A percentile compares a stretch with the other conserved stretches of the same genome.
Conservation (phyloP, 495 filamentous ascomycete genomes). For the Trichoderma erinaceum region DNA sequence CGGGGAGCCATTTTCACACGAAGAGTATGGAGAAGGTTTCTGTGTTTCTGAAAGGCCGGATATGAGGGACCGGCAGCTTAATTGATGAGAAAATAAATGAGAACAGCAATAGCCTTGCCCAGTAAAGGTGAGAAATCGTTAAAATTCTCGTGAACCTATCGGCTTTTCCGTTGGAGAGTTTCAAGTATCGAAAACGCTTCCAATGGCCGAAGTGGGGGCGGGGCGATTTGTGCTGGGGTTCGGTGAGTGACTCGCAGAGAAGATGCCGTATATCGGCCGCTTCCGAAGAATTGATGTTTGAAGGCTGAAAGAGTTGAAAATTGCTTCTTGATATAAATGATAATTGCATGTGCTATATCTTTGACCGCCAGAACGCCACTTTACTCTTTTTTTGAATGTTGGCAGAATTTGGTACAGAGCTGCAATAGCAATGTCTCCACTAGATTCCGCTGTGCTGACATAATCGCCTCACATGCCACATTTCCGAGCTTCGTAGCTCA, state of each 20-base stretch:
- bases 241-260: neutral
- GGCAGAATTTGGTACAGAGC: no score
- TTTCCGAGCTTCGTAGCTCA: neutral
- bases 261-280: neutral
- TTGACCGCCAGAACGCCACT: no score
- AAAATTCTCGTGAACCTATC: neutral
- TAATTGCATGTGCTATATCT: no score
- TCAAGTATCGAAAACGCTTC: neutral
- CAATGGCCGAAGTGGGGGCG: constrained; percentile 4
- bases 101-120: neutral
- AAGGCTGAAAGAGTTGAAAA: no score
- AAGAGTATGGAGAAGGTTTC: neutral
- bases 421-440: neutral
- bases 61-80: neutral
- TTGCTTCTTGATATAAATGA: no score
- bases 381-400: no score
- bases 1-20: constrained; percentile 32
- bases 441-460: neutral
- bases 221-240: neutral
- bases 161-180: neutral
- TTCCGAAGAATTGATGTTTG: neutral
- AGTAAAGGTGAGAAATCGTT: neutral
- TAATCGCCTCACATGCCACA: neutral
- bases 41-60: neutral
- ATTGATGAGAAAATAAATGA: neutral